Base-by-base conservation (phyloP, 441 rosid species). In the Francoa sonchifolia region DNA sequence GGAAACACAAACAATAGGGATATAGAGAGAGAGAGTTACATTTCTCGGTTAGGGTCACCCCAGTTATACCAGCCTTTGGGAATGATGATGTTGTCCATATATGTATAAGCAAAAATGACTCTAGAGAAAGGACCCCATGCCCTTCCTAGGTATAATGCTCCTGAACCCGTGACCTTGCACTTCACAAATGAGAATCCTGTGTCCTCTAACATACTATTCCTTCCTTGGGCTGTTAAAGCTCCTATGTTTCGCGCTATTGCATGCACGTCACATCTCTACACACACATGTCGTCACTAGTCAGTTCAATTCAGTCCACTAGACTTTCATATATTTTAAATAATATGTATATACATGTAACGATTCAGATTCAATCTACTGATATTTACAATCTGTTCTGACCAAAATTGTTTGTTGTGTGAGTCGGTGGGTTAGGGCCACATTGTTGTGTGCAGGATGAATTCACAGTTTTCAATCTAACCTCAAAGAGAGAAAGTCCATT, bases 91-190 rank as follows among this genome's bases (percentile, higher is more conserved):
- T 78, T 51, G 66, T 90, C 99, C 99, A 90, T 86, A 37, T 80
- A 77, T 5, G 98, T 90, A 59, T 76, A 85, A 19, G 99, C 99
- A 56, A 90, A 90, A 48, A 90, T 72, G 1, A 86, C 99, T 36
- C 99, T 68, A 3, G 99, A 90, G 62, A 90, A 90, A 16, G 99
- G 90, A 20, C 99, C 96, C 99, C 99, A 90, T 1, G 99, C 96
- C 57, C 99, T 69, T 2, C 99, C 99, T 2, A 90, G 76, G 50
- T 70, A 90, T 4, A 90, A 72, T 0, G 81, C 96, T 6, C 99
- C 99, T 0, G 99, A 86, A 2, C 99, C 99, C 49, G 99, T 90
- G 66, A 90, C 95, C 63, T 80, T 82, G 47, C 99, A 86, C 55
- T 80, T 76, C 19, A 90, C 79, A 31, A 90, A 90, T 1, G 99